These are phyloP conservation scores for Colletotrichum sp. DNA, from an alignment of 2,329 filamentous ascomycete genomes.

Conservation along the genomic window DNA sequence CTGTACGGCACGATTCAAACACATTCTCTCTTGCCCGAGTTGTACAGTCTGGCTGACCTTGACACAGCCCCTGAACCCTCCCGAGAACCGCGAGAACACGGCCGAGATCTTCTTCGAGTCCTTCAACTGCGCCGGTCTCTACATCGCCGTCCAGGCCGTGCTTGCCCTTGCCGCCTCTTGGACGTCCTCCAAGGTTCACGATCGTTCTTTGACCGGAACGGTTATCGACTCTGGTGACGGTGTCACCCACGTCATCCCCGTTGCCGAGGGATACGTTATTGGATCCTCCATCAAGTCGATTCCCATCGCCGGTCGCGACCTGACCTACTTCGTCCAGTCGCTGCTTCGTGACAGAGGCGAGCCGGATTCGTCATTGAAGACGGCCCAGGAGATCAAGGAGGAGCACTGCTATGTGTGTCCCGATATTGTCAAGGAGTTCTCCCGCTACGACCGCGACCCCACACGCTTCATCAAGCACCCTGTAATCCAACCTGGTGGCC, in stretches of 20 bases:
- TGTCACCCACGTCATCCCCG: conserved; percentile 98
- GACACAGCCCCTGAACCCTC: conserved; percentile 87
- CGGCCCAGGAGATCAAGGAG: conserved; percentile 97
- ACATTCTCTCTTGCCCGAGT: not conserved
- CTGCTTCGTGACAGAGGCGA: conserved; percentile 95
- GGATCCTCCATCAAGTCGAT: conserved; percentile 99
- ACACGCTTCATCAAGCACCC: conserved; percentile 91
- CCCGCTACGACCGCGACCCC: conserved; percentile 90
- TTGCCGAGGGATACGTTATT: conserved; percentile 98
- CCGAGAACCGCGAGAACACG: conserved; percentile 98
- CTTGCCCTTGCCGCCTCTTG: conserved; percentile 95
- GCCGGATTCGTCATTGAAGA: conserved; percentile 95
- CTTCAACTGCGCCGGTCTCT: conserved; percentile 98
- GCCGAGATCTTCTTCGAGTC: conserved; percentile 99
- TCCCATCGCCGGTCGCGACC: conserved; percentile 95
- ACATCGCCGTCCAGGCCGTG: conserved; percentile 98
- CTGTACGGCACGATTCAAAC: conserved; percentile 61
- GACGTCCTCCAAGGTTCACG: conserved; percentile 98
- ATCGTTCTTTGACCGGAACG: conserved; percentile 93
- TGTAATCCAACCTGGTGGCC: conserved; percentile 84
- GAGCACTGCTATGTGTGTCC: conserved; percentile 98
- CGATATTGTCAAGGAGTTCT: conserved; percentile 98
- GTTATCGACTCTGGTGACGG: conserved; percentile 99
- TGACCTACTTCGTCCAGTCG: conserved; percentile 98
- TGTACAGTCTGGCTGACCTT: conserved; percentile 11